phyloP scores from a whole-genome alignment of 495 filamentous ascomycete species.

The Extremus antarcticus region DNA sequence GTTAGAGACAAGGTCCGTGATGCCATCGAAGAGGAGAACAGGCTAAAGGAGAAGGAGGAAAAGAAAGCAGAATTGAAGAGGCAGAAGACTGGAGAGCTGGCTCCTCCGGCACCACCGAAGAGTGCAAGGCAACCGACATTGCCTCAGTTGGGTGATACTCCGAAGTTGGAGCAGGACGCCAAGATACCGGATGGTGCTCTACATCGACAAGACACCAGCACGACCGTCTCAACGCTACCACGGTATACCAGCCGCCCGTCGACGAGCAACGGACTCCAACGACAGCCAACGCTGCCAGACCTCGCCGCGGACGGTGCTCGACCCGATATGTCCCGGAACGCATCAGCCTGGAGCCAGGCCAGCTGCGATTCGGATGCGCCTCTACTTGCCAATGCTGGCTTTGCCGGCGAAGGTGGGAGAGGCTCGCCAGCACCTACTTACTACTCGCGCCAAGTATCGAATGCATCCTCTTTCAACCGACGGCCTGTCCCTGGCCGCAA shows the following conservation, averaged over 20 bases:
- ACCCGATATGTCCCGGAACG: slow-evolving; percentile 31
- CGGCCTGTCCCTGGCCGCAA: slow-evolving; percentile 9
- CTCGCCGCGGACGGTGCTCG: slow-evolving; percentile 22
- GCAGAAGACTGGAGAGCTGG: slow-evolving; percentile 21
- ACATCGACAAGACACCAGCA: slow-evolving; percentile 41
- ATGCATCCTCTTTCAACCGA: slow-evolving; percentile 5
- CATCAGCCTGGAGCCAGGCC: slow-evolving; percentile 33
- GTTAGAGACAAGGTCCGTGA: slow-evolving; percentile 74
- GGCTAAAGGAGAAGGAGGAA: slow-evolving; percentile 44
- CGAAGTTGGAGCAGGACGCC: slow-evolving; percentile 29
- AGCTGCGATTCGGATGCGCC: slow-evolving; percentile 49
- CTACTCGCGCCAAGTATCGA: slow-evolving; percentile 11
- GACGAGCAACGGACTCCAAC: slow-evolving; percentile 32
- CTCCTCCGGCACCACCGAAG: slow-evolving; percentile 9
- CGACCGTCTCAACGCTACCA: slow-evolving; percentile 57
- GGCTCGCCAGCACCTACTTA: slow-evolving; percentile 22
- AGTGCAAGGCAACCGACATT: slow-evolving; percentile 17
- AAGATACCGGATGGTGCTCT: slow-evolving; percentile 46
- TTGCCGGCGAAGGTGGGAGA: slow-evolving; percentile 18
- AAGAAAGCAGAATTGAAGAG: slow-evolving; percentile 36
- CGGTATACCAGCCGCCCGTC: slow-evolving; percentile 47
- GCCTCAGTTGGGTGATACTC: slow-evolving; percentile 14
- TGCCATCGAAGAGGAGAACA: slow-evolving; percentile 66
- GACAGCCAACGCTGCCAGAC: slow-evolving; percentile 36
- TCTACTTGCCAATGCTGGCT: slow-evolving; percentile 49